Evolutionary conservation across 352 stramenopile genomes (phyloP), one percentile per base, ranked within the genome.

Genomic region (Phytophthora sp.): DNA sequence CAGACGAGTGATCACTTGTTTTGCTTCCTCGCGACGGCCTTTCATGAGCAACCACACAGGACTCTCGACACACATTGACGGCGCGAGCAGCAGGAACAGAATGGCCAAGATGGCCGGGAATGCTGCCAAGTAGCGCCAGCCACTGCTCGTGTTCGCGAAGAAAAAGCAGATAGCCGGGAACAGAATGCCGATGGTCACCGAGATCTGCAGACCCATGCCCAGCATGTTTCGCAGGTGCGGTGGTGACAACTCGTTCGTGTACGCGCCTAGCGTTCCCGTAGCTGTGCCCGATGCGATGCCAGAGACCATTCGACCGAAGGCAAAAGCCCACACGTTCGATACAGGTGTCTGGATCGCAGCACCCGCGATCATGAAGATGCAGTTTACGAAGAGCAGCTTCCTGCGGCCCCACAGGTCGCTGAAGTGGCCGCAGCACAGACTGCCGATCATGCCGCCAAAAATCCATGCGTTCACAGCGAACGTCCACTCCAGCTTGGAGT

Each of bases 381-480:
- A 65, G 23, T 70, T 70, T 39, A 51, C 38, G 26, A 57, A 62
- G 46, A 77, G 34, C 17, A 50, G 37, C 38, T 59, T 50, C 38
- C 32, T 59, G 38, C 51, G 51, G 27, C 51, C 46, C 45, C 27
- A 65, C 38, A 58, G 26, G 26, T 65, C 46, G 21, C 46, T 58
- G 46, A 65, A 64, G 56, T 53, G 34, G 5, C 72, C 69, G 55
- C 69, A 77, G 20, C 27, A 45, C 9, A 89, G 64, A 31, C 56
- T 59, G 18, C 80, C 80, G 60, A 87, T 46, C 67, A 84, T 82
- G 30, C 65, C 80, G 17, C 76, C 77, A 51, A 84, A 54, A 52
- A 88, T 74, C 77, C 77, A 88, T n/a, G 64, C 64, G 50, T 86
- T 84, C 12, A 85, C 45, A 24, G 54, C 54, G 18, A 62, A 63